Conservation (phyloP, 345 rosid genomes). For the Eucalyptus sp. region DNA sequence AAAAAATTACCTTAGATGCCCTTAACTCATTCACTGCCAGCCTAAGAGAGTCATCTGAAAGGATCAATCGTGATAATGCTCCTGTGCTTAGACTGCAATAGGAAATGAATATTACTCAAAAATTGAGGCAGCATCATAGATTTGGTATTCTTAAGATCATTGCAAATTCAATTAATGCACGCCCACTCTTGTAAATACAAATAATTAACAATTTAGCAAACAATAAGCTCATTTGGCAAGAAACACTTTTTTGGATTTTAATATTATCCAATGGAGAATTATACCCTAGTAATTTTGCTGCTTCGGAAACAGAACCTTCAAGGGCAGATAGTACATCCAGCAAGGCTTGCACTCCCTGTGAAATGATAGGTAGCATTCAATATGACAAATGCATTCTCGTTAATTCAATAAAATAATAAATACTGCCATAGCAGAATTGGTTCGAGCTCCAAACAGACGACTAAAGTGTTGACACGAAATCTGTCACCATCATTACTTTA, state of each 20-base stretch:
- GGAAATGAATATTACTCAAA: not conserved
- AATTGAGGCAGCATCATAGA: not conserved
- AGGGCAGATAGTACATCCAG: conserved; percentile 64
- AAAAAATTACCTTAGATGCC: conserved; percentile 47
- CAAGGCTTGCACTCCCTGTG: conserved; percentile 88
- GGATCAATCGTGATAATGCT: conserved; percentile 77
- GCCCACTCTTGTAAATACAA: not conserved
- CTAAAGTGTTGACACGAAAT: not conserved
- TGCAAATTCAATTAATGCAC: not conserved
- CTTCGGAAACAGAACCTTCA: conserved; percentile 76
- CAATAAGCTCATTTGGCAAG: not conserved
- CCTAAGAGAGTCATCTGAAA: conserved; percentile 78
- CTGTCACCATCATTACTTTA: not conserved
- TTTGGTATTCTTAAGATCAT: not conserved
- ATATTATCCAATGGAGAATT: not conserved
- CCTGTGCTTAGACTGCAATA: conserved; percentile 82
- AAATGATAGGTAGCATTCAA: not conserved
- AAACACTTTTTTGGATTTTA: not conserved
- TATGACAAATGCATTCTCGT: not conserved
- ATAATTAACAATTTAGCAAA: not conserved
- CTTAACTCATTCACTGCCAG: conserved; percentile 74
- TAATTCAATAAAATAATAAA: not conserved
- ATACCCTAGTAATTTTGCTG: conserved; percentile 70
- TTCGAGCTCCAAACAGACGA: not conserved
- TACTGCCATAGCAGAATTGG: not conserved